phyloP scores from a whole-genome alignment of 2,329 filamentous ascomycete species.

The Rhynchosporium secalis region DNA sequence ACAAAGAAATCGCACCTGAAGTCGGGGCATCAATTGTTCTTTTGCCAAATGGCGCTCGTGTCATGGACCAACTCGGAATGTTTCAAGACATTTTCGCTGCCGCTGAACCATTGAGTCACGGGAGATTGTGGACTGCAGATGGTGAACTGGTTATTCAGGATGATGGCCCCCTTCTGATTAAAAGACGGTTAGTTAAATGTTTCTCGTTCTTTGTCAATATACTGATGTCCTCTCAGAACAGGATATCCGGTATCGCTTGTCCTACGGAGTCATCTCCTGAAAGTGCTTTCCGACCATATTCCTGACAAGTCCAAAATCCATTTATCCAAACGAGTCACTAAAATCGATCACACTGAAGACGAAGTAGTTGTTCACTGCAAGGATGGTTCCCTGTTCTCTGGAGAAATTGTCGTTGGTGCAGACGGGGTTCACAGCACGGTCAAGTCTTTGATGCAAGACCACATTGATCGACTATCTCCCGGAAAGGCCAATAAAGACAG shows the following conservation, averaged over 20 bases:
- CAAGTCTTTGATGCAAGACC: constrained; percentile 25
- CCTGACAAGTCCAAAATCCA: constrained; percentile 29
- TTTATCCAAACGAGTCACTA: constrained; percentile 29
- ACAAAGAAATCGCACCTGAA: constrained; percentile 46
- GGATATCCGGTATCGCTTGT: constrained; percentile 27
- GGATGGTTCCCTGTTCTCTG: constrained; percentile 29
- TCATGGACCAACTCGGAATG: constrained; percentile 53
- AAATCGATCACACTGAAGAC: constrained; percentile 20
- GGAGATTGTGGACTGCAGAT: constrained; percentile 11
- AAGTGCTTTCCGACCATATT: constrained; percentile 24
- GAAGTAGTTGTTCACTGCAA: constrained; percentile 28
- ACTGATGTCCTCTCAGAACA: constrained; percentile 18
- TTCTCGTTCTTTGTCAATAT: not conserved
- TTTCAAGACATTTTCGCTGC: constrained; percentile 32
- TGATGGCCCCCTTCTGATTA: constrained; percentile 19
- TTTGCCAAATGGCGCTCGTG: constrained; percentile 44
- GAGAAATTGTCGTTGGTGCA: constrained; percentile 35
- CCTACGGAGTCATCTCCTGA: constrained; percentile 23
- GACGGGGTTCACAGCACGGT: constrained; percentile 35
- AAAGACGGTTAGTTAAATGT: not conserved
- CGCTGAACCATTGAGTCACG: constrained; percentile 11
- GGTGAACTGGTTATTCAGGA: constrained; percentile 31
- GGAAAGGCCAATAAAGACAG: constrained; percentile 21
- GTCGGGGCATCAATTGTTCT: constrained; percentile 51
- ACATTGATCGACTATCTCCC: constrained; percentile 18